These are phyloP conservation scores for Ostreobium quekettii DNA, from an alignment of 139 green algal species.

Conservation along the genomic window DNA sequence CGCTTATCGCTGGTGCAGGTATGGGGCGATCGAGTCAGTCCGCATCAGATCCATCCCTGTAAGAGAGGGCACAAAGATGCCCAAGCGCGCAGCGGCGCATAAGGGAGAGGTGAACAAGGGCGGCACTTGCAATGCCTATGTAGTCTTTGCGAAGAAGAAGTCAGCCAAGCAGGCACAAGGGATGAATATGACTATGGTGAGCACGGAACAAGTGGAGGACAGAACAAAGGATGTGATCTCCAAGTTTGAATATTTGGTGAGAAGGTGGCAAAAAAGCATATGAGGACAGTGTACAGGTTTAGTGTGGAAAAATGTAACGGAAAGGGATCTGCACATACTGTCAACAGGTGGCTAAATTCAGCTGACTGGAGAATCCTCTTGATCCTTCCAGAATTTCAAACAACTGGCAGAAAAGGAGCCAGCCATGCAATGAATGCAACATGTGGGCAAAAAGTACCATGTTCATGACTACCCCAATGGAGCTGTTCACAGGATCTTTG, in stretches of 20 bases:
- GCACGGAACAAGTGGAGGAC: background rate
- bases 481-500: too few relatives aligned
- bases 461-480: too few relatives aligned
- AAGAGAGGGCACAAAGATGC: background rate
- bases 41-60: background rate
- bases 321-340: background rate
- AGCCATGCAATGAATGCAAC: too few relatives aligned
- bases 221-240: too few relatives aligned
- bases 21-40: slow-evolving; percentile 6
- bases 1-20: too few relatives aligned
- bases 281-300: background rate
- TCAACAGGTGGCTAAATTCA: background rate
- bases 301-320: background rate
- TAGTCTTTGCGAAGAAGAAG: background rate
- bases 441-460: too few relatives aligned
- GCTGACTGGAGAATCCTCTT: background rate
- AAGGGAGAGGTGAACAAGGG: background rate
- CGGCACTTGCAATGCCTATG: slow-evolving; percentile 11
- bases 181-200: slow-evolving; percentile 16
- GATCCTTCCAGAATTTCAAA: background rate
- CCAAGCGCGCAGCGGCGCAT: background rate
- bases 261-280: background rate
- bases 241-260: too few relatives aligned
- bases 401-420: too few relatives aligned
- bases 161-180: background rate